Base-by-base conservation (phyloP, 164 flowering plant species). In the Aristolochia contorta region DNA sequence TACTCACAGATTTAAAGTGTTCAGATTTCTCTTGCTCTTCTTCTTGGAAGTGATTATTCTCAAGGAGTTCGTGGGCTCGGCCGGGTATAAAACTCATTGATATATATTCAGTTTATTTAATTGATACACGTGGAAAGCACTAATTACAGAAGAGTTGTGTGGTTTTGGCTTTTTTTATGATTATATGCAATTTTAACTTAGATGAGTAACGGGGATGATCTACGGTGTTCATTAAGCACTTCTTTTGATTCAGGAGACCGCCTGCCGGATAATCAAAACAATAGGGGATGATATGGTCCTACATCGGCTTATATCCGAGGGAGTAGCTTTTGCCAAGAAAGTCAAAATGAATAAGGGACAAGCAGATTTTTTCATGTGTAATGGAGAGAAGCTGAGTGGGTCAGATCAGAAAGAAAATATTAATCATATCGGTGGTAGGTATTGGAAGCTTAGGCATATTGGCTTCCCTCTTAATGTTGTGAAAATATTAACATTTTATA, bases 1-100 rank as follows among this genome's bases (percentile, higher is more conserved):
- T 69, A 33, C 33, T 61, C 23, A 53, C 30, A 65, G 22, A 48
- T 41, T 7, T 30, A 53, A 23, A 10, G 20, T 67, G n/a, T 65
- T 64, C 84, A 89, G 98, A 86, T 93, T 68, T 63, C 90, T 25
- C 68, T 93, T 45, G 94, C 94, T 45, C 75, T 93, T 73, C 77
- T 93, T 75, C 91, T 89, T 61, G 98, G 98, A 12, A 69, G 98
- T 72, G 98, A 93, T 65, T 93, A 93, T 71, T 80, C 82, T 67
- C 81, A 64, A 9, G 89, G 93, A 63, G 86, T 89, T 77, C 82
- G 70, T 74, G 92, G 94, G 14, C 56, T 89, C 70, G 96, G 98
- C 57, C 94, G 52, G 67, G 97, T 93, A 75, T 69, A 85, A 69
- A 16, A 25, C 16, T 41, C 43, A 27, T 57, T 6, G 18, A 16